Base-by-base conservation (phyloP, 2,329 filamentous ascomycete species). In the Ascochyta lentis region DNA sequence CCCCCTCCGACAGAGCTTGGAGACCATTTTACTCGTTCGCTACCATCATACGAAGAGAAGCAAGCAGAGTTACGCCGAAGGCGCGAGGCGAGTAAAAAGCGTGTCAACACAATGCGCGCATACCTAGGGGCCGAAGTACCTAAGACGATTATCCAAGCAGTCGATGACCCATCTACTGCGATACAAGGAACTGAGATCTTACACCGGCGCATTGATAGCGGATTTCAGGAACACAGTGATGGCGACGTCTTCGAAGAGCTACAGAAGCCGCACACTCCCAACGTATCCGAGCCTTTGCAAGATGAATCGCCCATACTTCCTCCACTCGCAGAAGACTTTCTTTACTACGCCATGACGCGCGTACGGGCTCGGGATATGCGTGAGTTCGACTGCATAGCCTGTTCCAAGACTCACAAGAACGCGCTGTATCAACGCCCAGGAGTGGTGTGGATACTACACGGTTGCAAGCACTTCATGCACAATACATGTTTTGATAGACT, bases 401-500 rank as follows among this genome's bases (percentile, higher is more conserved):
- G 50, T 43, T 37, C 31, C 9, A 39, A 37, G 12, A 47, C 43
- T 5, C 38, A 47, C 24, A 27, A 2, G 2, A n/a, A 22, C 13
- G 22, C 50, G 8, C 7, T 15, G 2, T 3, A 26, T 1, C 19
- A 42, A 4, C 13, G 29, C 4, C 10, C 2, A 12, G 6, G 16
- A 16, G 13, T 23, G 1, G 29, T 42, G 10, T 53, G 50, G 50
- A n/a, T 53, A 6, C 23, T 53, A 23, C 29, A 42, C 2, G 39
- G 38, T 13, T 53, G 50, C 37, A 47, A 24, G 16, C 50, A 53
- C 26, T 16, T n/a, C 6, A 23, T 53, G 16, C 37, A 47, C 15
- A 16, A 26, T 5, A 19, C 27, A n/a, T 51, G 49, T 19, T 31
- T 51, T 4, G 34, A 38, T n/a, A 33, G 16, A 19, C 13, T 51